phyloP scores from a whole-genome alignment of 2,329 filamentous ascomycete species.

The Paraconiothyrium brasiliense region DNA sequence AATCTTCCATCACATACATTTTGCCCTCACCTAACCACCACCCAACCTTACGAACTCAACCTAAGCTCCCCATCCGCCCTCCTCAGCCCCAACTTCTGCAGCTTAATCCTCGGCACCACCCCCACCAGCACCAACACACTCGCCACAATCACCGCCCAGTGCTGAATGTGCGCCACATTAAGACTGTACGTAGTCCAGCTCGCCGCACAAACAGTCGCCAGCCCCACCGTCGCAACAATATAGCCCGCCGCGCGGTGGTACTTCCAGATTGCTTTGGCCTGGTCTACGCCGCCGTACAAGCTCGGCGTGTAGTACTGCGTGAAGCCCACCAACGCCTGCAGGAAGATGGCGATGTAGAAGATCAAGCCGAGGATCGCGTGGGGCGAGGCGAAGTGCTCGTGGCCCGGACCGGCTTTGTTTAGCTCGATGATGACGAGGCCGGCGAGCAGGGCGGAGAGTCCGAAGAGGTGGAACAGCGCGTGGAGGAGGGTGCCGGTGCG shows the following conservation, averaged over 20 bases:
- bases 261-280: constrained; percentile 86
- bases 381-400: constrained; percentile 78
- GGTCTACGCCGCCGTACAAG: constrained; percentile 80
- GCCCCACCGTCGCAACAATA: constrained; percentile 71
- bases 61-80: constrained; percentile 27
- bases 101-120: constrained; percentile 79
- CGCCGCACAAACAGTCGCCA: constrained; percentile 78
- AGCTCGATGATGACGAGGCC: constrained; percentile 79
- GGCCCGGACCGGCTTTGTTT: constrained; percentile 78
- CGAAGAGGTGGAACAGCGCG: constrained; percentile 73
- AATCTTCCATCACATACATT: not conserved
- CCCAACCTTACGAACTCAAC: constrained; percentile 14
- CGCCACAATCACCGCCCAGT: constrained; percentile 78
- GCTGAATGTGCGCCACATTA: constrained; percentile 73
- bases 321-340: constrained; percentile 82
- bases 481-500: constrained; percentile 70
- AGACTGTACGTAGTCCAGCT: constrained; percentile 79
- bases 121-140: constrained; percentile 74
- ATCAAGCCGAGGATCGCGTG: constrained; percentile 86
- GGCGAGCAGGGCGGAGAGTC: constrained; percentile 68
- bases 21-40: not conserved
- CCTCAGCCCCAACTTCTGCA: constrained; percentile 77
- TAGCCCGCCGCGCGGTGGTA: constrained; percentile 87
- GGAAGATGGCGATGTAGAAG: constrained; percentile 73
- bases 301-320: constrained; percentile 80